A percentile compares a stretch with the other conserved stretches of the same genome.
Conservation (phyloP, 306 rosid species). For the Lathyrus tuberosus region DNA sequence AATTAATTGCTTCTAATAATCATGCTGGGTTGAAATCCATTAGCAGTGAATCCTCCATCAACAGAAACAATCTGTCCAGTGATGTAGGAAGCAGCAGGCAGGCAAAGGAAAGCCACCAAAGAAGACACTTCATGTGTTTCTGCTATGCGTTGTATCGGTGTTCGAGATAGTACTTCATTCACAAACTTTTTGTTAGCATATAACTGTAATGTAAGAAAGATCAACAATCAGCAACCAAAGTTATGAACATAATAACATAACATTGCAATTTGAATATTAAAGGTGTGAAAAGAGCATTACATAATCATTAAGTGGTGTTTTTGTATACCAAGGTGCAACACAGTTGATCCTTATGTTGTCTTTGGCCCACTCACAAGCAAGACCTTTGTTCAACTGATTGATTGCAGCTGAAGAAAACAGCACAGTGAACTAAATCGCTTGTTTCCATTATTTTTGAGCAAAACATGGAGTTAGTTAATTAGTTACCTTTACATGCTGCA, state of each 20-base stretch:
- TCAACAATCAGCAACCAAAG: constrained; percentile 5
- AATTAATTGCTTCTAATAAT: not conserved
- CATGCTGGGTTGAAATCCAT: constrained; percentile 38
- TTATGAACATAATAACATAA: constrained; percentile 18
- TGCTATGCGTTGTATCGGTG: constrained; percentile 67
- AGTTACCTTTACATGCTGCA: constrained; percentile 75
- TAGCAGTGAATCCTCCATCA: constrained; percentile 21
- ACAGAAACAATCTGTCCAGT: constrained; percentile 8
- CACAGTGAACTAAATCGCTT: constrained; percentile 16
- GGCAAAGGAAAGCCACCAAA: not conserved
- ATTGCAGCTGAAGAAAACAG: constrained; percentile 72
- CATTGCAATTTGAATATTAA: constrained; percentile 26
- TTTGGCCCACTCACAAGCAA: constrained; percentile 97
- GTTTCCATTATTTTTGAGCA: constrained; percentile 26
- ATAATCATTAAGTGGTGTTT: constrained; percentile 61
- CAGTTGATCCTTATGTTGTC: constrained; percentile 82
- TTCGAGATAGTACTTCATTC: constrained; percentile 50
- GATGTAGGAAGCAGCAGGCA: constrained; percentile 15
- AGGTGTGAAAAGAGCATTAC: constrained; percentile 55
- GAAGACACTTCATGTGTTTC: constrained; percentile 41
- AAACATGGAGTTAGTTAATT: not conserved
- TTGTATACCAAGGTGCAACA: constrained; percentile 88
- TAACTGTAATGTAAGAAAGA: constrained; percentile 53
- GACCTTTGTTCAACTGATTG: constrained; percentile 70
- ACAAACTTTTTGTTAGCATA: constrained; percentile 49